Evolutionary conservation across 2,329 filamentous ascomycete species (phyloP).

Genomic region (Penicillium psychrosexuale): DNA sequence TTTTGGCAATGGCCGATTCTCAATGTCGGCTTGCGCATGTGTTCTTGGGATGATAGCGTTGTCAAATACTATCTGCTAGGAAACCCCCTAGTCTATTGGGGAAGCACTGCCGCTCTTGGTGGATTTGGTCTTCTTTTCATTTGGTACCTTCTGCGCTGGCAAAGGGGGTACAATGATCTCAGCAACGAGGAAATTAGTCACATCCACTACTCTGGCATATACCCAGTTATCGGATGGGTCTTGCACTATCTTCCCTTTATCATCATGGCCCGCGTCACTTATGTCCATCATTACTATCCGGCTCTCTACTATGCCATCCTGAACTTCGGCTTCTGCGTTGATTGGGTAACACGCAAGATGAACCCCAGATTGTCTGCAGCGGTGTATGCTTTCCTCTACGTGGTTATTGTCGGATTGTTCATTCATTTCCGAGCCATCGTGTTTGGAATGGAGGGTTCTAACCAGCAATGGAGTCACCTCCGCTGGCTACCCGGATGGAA

Average conservation of each 20-base stretch:
- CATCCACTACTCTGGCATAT: constrained; percentile 89
- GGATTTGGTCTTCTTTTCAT: constrained; percentile 67
- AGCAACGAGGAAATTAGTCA: constrained; percentile 78
- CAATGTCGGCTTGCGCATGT: constrained; percentile 95
- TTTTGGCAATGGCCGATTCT: constrained; percentile 99
- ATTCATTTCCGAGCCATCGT: constrained; percentile 88
- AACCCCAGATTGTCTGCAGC: constrained; percentile 61
- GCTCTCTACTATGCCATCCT: constrained; percentile 97
- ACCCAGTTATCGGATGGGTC: constrained; percentile 90
- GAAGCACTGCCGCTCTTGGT: constrained; percentile 74
- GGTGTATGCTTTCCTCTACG: constrained; percentile 73
- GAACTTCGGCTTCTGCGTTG: constrained; percentile 78
- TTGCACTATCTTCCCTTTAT: constrained; percentile 95
- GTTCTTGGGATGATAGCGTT: constrained; percentile 91
- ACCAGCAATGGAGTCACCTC: constrained; percentile 81
- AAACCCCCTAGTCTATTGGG: constrained; percentile 96
- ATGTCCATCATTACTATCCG: constrained; percentile 99
- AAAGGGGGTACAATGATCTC: constrained; percentile 86
- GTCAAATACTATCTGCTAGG: constrained; percentile 98
- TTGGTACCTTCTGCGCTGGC: constrained; percentile 93
- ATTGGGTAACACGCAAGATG: constrained; percentile 73
- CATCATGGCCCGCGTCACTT: constrained; percentile 97
- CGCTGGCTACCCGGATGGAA: constrained; percentile 91
- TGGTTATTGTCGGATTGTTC: constrained; percentile 74
- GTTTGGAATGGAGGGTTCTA: constrained; percentile 89